Evolutionary conservation across 164 flowering plant species (phyloP).

Genomic region (Piper longum): DNA sequence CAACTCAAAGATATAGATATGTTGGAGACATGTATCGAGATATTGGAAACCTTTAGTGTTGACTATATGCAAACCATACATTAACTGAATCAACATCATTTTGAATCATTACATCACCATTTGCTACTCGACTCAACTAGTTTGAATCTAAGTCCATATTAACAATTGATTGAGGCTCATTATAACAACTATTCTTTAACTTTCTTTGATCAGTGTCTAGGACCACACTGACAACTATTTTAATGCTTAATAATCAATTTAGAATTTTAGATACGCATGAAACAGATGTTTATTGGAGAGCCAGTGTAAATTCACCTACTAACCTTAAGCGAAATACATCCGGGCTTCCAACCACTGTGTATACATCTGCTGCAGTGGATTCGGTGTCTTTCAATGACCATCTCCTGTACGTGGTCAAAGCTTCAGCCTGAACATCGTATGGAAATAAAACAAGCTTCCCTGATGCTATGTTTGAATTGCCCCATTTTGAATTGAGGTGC

Average conservation of each 20-base stretch:
- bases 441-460: slow-evolving; percentile 83
- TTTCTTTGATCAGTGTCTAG: background rate
- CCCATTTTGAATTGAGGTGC: slow-evolving; percentile 92
- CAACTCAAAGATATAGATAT: too few relatives aligned
- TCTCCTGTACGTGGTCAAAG: slow-evolving; percentile 31
- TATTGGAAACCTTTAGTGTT: too few relatives aligned
- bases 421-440: slow-evolving; percentile 42
- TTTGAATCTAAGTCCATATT: background rate
- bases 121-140: too few relatives aligned
- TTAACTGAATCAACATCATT: too few relatives aligned
- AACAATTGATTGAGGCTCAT: background rate
- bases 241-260: background rate
- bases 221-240: background rate
- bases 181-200: background rate
- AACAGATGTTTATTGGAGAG: background rate
- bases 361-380: slow-evolving; percentile 68
- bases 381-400: slow-evolving; percentile 58
- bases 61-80: too few relatives aligned
- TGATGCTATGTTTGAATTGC: slow-evolving; percentile 49
- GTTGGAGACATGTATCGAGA: too few relatives aligned
- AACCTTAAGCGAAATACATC: slow-evolving; percentile 78
- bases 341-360: slow-evolving; percentile 60
- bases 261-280: background rate
- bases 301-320: background rate
- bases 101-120: too few relatives aligned